Evolutionary conservation across 768 basidiomycete genomes (phyloP), one percentile per base, ranked within the genome.

Genomic region (Tulasnella sp.): DNA sequence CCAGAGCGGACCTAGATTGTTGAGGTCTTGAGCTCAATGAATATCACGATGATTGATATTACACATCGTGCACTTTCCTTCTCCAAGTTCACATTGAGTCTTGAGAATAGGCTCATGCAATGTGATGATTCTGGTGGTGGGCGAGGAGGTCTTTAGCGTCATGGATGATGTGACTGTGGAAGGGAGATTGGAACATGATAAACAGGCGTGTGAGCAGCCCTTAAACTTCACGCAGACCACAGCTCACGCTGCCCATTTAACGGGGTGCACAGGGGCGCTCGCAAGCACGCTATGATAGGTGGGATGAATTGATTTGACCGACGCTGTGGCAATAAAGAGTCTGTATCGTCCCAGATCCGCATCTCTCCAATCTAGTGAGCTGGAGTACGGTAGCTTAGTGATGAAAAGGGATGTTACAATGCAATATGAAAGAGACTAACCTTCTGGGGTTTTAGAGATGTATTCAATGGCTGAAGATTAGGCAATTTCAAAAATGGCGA

Each of bases 391-490:
- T 21, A 17, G 27, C 5, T 49, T 31, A 46, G 24, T 2, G 7
- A 4, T 17, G 17, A 21, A 1, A 11, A 29, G 5, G 12, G 2
- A 46, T n/a, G 9, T 44, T 19, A 25, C 9, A 15, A 19, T 21
- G 17, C 21, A 17, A 7, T 21, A n/a, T 21, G 25, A 1, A 41
- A 15, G 15, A 7, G 34, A 68, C 73, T 66, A 55, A 87, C 89
- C 89, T 76, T 88, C 89, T 60, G 89, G 88, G 44, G 91, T 92
- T 77, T 92, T 91, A 65, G 80, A 81, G 72, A 97, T 87, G 70
- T 97, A 97, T 71, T 96, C 89, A 68, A 97, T 88, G 58, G 93
- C 92, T 94, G 68, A 12, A 24, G 25, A 42, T 29, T 2, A 15
- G 25, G 48, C 60, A 60, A 63, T 61, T 50, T 22, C 25, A 3